phyloP scores from a whole-genome alignment of 2,329 filamentous ascomycete species.

The Colletotrichum higginsianum region DNA sequence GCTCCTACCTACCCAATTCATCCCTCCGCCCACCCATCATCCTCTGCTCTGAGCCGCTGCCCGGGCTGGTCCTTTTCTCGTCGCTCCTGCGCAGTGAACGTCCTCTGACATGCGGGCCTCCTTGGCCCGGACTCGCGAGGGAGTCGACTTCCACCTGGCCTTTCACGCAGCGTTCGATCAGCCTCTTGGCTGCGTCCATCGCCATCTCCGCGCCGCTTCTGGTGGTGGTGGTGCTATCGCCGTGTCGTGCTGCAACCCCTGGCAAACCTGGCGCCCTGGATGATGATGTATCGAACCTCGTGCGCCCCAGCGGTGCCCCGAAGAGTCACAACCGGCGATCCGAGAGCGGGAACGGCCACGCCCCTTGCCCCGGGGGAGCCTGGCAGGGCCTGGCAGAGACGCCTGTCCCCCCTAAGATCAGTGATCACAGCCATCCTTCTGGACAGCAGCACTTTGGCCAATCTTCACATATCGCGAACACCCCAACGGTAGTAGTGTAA shows the following conservation, averaged over 20 bases:
- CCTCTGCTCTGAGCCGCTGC: neutral
- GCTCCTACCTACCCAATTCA: slow-evolving; percentile 9
- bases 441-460: neutral
- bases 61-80: neutral
- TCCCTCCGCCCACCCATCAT: neutral
- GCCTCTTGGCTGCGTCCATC: neutral
- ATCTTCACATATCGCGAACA: neutral
- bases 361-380: slow-evolving; percentile 4
- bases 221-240: neutral
- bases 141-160: too few relatives aligned
- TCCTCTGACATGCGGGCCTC: neutral
- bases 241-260: slow-evolving; percentile 8
- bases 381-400: neutral
- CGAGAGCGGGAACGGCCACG: slow-evolving; percentile 11
- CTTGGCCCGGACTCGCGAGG: neutral
- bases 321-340: slow-evolving; percentile 27
- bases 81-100: neutral
- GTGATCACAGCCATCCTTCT: neutral
- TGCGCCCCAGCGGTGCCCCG: slow-evolving; percentile 29
- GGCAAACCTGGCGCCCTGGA: slow-evolving; percentile 1
- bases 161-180: neutral
- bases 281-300: slow-evolving; percentile 27
- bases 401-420: neutral
- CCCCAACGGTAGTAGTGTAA: neutral
- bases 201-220: neutral